Base-by-base conservation (phyloP, 192 early-diverging fungal species). In the Entomortierella chlamydospora region DNA sequence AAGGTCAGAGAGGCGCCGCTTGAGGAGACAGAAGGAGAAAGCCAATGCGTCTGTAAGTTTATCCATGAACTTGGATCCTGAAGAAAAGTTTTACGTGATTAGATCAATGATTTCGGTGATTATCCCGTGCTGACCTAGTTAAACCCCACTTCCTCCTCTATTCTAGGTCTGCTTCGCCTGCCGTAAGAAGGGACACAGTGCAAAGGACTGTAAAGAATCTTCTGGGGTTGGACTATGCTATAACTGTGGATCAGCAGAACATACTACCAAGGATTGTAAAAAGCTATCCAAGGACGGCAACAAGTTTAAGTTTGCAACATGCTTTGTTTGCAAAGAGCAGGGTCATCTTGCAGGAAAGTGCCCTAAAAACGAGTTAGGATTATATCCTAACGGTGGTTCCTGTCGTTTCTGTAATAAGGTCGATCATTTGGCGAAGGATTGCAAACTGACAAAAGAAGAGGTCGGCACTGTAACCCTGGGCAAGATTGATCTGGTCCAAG, bases 391-490 rank as follows among this genome's bases (percentile, higher is more conserved):
- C 50, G 96, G 96, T 34, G 97, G 97, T 2, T 79, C 87, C 31
- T 99, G 96, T 87, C 87, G 89, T 62, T 96, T 91, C 81, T 97
- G 96, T 68, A 91, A 92, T n/a, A 91, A 92, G 41, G 92, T 96
- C 1, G 85, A 92, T 71, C 97, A 97, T 72, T 83, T 96, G 33
- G 91, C 91, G 4, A 90, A 85, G 61, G 92, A 97, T 57, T 97
- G 96, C 83, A 90, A 85, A 50, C 85, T 92, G 33, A 86, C 88
- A 11, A 86, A 86, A 37, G 88, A 93, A 56, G 73, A 85, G 13
- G 83, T 81, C 31, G 90, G 89, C 0, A 83, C 82, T 0, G 82
- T 85, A 2, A 72, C 73, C 8, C 68, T 98, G 52, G 95, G 97
- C 39, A 94, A 86, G 63, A 90, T 97, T 52, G 89, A 94, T 57